A percentile compares a stretch with the other conserved stretches of the same genome.
Evolutionary conservation across 345 rosid species (phyloP).

Genomic region (Salix udensis): DNA sequence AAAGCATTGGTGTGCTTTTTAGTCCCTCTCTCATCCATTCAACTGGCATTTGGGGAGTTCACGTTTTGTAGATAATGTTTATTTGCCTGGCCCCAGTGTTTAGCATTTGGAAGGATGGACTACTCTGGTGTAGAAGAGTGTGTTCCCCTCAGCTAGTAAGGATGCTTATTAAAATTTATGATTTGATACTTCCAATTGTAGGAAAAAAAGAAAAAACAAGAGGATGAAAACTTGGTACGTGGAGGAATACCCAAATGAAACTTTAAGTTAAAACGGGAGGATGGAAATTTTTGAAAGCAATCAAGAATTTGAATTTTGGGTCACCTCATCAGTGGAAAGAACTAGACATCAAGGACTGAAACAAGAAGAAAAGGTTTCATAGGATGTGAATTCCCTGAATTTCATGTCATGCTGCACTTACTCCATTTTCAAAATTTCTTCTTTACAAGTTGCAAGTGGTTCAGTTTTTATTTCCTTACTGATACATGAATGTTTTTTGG

Average conservation of each 20-base stretch:
- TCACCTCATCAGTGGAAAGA: background rate
- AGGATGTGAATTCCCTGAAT: background rate
- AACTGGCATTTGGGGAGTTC: background rate
- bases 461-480: background rate
- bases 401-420: background rate
- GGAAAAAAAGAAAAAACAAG: background rate
- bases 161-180: background rate
- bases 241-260: background rate
- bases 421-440: background rate
- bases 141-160: background rate
- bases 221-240: background rate
- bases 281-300: background rate
- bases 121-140: background rate
- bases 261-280: background rate
- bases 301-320: background rate
- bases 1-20: background rate
- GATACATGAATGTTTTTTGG: no score
- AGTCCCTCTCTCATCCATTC: background rate
- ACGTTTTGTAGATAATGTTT: no score
- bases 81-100: background rate
- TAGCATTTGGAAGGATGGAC: background rate
- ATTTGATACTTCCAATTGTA: background rate
- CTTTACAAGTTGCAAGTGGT: background rate
- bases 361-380: background rate
- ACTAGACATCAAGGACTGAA: background rate